These are phyloP conservation scores for Fusarium sp. DNA, from an alignment of 2,329 filamentous ascomycete genomes.

Conservation along the genomic window DNA sequence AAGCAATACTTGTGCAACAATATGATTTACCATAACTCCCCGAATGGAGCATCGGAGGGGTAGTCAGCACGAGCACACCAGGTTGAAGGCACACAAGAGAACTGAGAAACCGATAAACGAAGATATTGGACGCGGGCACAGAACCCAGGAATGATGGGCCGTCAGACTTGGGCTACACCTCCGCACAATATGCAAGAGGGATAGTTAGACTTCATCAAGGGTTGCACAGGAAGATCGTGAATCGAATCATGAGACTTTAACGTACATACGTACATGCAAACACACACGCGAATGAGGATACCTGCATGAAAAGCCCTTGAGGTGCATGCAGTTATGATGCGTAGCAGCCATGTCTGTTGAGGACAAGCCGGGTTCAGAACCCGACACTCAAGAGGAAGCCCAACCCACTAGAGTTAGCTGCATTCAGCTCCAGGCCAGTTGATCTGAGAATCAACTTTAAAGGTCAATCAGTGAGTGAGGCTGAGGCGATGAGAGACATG, in stretches of 20 bases:
- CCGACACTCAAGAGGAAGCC: conserved; percentile 19
- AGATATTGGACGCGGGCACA: background rate
- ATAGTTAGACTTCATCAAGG: conserved; percentile 9
- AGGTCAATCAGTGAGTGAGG: conserved; percentile 3
- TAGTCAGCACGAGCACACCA: conserved; percentile 7
- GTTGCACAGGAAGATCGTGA: conserved; percentile 34
- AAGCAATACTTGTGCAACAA: background rate
- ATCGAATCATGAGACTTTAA: conserved; percentile 30
- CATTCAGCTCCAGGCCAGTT: conserved; percentile 20
- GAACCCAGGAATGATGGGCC: conserved; percentile 10
- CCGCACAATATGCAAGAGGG: conserved; percentile 13
- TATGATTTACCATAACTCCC: conserved; percentile 21
- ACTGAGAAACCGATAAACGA: conserved; percentile 1
- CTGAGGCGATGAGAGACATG: conserved; percentile 28
- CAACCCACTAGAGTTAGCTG: conserved; percentile 28
- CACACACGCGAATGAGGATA: conserved; percentile 36
- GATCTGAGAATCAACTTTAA: conserved; percentile 21
- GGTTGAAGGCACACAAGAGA: conserved; percentile 2
- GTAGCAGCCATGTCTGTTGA: conserved; percentile 37
- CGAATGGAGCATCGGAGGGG: conserved; percentile 18
- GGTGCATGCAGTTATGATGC: conserved; percentile 42
- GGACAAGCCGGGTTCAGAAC: conserved; percentile 31
- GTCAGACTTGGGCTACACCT: conserved; percentile 22
- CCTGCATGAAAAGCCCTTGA: conserved; percentile 40
- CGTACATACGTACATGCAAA: conserved; percentile 34